Conservation (phyloP, 352 stramenopile genomes). For the Pythium periplocum region DNA sequence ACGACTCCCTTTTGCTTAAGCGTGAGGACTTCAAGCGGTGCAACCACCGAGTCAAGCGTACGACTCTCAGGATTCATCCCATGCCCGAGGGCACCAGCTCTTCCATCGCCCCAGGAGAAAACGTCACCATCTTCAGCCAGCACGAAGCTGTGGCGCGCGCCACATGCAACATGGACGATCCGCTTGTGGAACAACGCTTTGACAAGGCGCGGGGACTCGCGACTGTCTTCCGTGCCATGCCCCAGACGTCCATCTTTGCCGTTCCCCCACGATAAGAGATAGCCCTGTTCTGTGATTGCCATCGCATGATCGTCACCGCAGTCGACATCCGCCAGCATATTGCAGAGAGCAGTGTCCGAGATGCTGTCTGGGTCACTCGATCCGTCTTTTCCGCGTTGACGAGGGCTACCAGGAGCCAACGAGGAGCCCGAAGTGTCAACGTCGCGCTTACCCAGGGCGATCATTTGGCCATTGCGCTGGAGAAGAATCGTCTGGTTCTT, state of each 20-base stretch:
- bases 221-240: conserved; percentile 9
- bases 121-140: conserved; percentile 58
- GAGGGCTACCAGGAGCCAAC: background rate
- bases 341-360: conserved; percentile 32
- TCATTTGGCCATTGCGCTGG: conserved; percentile 35
- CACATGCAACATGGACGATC: conserved; percentile 56
- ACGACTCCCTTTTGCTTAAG: conserved; percentile 8
- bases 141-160: conserved; percentile 49
- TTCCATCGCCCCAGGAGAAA: conserved; percentile 57
- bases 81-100: conserved; percentile 50
- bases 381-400: too few relatives aligned
- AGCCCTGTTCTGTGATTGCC: conserved; percentile 66
- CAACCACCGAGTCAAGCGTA: conserved; percentile 21
- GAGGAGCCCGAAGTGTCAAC: background rate
- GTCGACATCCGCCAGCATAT: conserved; percentile 54
- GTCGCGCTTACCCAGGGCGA: conserved; percentile 27
- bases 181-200: conserved; percentile 52
- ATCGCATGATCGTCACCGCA: conserved; percentile 54
- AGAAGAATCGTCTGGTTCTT: conserved; percentile 40
- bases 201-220: conserved; percentile 20
- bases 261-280: conserved; percentile 75
- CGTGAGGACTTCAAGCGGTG: background rate
- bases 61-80: conserved; percentile 28
- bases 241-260: conserved; percentile 30
- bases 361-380: conserved; percentile 5